Base-by-base conservation (phyloP, 345 rosid genomes). In the Brassica carinata region DNA sequence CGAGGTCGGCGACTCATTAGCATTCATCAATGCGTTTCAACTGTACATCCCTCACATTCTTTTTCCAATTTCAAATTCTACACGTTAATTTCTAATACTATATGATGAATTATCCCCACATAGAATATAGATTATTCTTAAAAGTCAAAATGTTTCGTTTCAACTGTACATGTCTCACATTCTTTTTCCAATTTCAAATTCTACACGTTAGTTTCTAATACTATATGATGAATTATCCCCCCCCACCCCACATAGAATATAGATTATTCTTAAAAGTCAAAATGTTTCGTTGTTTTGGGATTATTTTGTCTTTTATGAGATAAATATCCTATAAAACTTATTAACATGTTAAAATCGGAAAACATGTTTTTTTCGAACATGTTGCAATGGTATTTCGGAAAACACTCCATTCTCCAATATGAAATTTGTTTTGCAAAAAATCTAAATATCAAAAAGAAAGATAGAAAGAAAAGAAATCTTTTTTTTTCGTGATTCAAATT, bases 21-120 rank as follows among this genome's bases (percentile, higher is more conserved):
- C 83, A 75, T 74, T 81, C 72, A 66, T 81, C 72, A 66, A 76
- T 76, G 80, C 74, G 63, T 43, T 76, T 76, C 11, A 81, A 76
- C 33, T 10, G 43, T 55, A 17, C 31, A 59, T 29, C 77, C 31
- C 75, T 23, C 55, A 75, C 53, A 63, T 18, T 48, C 13, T 80
- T 36, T 30, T 63, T 63, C 5, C 17, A 15, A 11, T 80, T 75
- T 80, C 68, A 64, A 17, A 1, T 7, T 38, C 29, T 3, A 53
- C 53, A 36, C 66, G 5, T 11, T 43, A 5, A 0, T 55, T 68
- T 23, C 5, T 31, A 43, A 0, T 58, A 17, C 8, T 3, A 36
- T 36, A 1, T 8, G 40, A 36, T 0, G 5, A 31, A 31, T 51
- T 64, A 15, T 23, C 3, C 15, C 38, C 38, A 43, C 2, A 27